Evolutionary conservation across 2,329 filamentous ascomycete species (phyloP).

Genomic region (Botrytis hyacinthi): DNA sequence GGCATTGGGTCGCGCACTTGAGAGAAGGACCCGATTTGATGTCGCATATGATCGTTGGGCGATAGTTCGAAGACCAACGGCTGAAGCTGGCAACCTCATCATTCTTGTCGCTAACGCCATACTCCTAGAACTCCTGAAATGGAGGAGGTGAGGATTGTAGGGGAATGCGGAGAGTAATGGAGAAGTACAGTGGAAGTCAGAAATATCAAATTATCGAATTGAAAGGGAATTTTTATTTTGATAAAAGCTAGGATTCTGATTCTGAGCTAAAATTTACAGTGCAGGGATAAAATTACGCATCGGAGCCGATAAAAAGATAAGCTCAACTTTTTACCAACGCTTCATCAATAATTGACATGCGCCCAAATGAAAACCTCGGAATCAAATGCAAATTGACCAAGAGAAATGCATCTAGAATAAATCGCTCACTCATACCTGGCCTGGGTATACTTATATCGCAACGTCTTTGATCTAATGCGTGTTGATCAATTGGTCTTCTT

Average conservation of each 20-base stretch:
- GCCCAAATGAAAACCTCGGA: neutral
- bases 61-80: conserved; percentile 35
- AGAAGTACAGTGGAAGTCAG: neutral
- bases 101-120: conserved; percentile 39
- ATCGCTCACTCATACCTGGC: neutral
- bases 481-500: neutral
- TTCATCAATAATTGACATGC: neutral
- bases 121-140: conserved; percentile 24
- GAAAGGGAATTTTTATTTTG: conserved; percentile 21
- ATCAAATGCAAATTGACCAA: neutral
- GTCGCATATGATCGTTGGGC: conserved; percentile 35
- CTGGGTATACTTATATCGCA: neutral
- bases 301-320: conserved; percentile 17
- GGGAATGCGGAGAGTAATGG: neutral
- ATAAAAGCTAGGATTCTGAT: conserved; percentile 15
- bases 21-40: conserved; percentile 30
- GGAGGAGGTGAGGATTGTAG: neutral
- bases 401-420: neutral
- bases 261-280: conserved; percentile 5
- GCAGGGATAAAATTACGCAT: conserved; percentile 12
- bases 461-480: neutral
- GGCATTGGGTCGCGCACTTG: conserved; percentile 33
- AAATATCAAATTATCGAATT: conserved; percentile 2
- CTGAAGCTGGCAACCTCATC: conserved; percentile 35
- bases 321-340: neutral